Conservation (phyloP, 768 basidiomycete species). For the Mycena pura region DNA sequence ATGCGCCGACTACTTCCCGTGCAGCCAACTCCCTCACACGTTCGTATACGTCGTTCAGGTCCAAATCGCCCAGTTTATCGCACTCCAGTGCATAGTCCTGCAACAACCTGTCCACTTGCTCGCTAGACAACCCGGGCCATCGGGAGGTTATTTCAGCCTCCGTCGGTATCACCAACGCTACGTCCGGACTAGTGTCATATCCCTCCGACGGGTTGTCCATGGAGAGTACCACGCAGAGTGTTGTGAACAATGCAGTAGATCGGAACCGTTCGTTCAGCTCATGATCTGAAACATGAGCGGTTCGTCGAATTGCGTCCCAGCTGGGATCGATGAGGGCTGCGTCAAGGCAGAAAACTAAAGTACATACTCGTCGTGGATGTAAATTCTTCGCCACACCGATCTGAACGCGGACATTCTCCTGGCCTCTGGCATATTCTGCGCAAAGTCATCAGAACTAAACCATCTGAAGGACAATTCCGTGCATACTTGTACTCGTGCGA, state of each 20-base stretch:
- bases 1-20: conserved; percentile 46
- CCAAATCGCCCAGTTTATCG: conserved; percentile 60
- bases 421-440: conserved; percentile 71
- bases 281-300: conserved; percentile 76
- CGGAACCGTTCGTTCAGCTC: conserved; percentile 76
- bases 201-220: conserved; percentile 50
- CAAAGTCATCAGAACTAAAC: background rate
- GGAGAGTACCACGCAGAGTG: conserved; percentile 57
- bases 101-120: conserved; percentile 64
- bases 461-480: background rate
- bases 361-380: conserved; percentile 86
- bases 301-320: conserved; percentile 80
- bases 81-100: conserved; percentile 70
- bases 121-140: conserved; percentile 76
- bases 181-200: conserved; percentile 60
- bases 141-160: conserved; percentile 67
- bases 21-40: conserved; percentile 68
- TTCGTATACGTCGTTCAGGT: conserved; percentile 66
- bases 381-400: conserved; percentile 87
- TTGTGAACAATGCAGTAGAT: conserved; percentile 75
- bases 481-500: conserved; percentile 60
- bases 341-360: background rate
- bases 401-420: conserved; percentile 73
- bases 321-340: conserved; percentile 44
- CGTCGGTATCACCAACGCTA: conserved; percentile 65